Base-by-base conservation (phyloP, 768 basidiomycete genomes). In the Lentinula raphanica region DNA sequence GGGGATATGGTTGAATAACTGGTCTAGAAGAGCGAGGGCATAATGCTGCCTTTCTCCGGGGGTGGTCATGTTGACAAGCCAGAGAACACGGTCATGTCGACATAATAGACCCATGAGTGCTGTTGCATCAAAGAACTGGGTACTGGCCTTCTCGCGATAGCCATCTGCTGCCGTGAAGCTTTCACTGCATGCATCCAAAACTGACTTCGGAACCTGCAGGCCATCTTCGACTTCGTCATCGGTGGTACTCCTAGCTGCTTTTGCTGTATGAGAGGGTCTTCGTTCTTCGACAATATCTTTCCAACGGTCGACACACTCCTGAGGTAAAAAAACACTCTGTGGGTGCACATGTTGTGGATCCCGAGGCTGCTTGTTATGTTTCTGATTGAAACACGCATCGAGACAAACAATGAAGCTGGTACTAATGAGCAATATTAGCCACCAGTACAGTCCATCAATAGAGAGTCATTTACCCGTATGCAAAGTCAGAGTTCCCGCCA, bases 31-130 rank as follows among this genome's bases (percentile, higher is more conserved):
- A 1, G 68, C 62, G 4, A 76, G 49, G 12, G 64, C 64, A 60
- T 71, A 73, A 44, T 72, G 64, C 54, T 75, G 69, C 54, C 69
- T 49, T 58, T 73, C 67, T 3, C 74, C 70, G 19, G 72, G 54
- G 11, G 68, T 53, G 17, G 62, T 62, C 59, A 78, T 74, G 51
- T 78, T 76, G 28, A 66, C 70, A 8, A 76, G 54, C n/a, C n/a
- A n/a, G n/a, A n/a, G n/a, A n/a, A n/a, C n/a, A n/a, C n/a, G n/a
- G n/a, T n/a, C n/a, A n/a, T n/a, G n/a, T n/a, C n/a, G n/a, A n/a
- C n/a, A n/a, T n/a, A n/a, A n/a, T n/a, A n/a, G n/a, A n/a, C n/a
- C n/a, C n/a, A n/a, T n/a, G n/a, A n/a, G n/a, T n/a, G n/a, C n/a
- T n/a, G n/a, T n/a, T n/a, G n/a, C n/a, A n/a, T n/a, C n/a, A n/a